Base-by-base conservation (phyloP, 192 early-diverging fungal species). In the Spinellus fusiger region DNA sequence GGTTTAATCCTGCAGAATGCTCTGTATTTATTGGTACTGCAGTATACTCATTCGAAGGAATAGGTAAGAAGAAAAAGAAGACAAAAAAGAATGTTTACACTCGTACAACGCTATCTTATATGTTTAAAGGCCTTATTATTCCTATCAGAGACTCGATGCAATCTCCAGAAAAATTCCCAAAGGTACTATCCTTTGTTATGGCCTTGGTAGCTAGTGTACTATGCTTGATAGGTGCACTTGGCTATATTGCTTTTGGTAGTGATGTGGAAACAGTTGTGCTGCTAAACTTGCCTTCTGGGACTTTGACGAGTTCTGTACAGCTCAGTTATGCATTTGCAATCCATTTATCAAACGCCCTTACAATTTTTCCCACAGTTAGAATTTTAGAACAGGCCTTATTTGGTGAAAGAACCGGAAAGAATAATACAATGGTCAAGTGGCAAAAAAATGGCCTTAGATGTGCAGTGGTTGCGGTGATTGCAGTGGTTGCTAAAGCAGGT, bases 21-120 rank as follows among this genome's bases (percentile, higher is more conserved):
- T 81, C 91, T 13, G 76, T 95, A 44, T 92, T 96, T 64, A 84
- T 96, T 49, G 94, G 94, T 40, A 96, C 94, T 4, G 92, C 93
- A 22, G 88, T 94, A 48, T 96, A 92, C 71, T 87, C 92, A 5
- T 96, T 89, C 69, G 94, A 96, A 72, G 62, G 62, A 27, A 54
- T 64, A 10, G 61, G 61, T 54, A 62, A 77, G 35, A 59, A 74
- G 75, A 76, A 65, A 23, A 12, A 47, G 18, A 6, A 67, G n/a
- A n/a, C n/a, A 31, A 25, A 32, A 32, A 23, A 32, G n/a, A 16
- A 35, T 67, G 12, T 22, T 27, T 35, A n/a, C 46, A 28, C 66
- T 56, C 27, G 48, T 47, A 10, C 28, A 28, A 33, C 18, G 16
- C 20, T 56, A 33, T 10, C 6, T 49, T 49, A 10, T 3, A 27